phyloP scores from a whole-genome alignment of 208 protist genomes.

The Leishmania gerbilli region DNA sequence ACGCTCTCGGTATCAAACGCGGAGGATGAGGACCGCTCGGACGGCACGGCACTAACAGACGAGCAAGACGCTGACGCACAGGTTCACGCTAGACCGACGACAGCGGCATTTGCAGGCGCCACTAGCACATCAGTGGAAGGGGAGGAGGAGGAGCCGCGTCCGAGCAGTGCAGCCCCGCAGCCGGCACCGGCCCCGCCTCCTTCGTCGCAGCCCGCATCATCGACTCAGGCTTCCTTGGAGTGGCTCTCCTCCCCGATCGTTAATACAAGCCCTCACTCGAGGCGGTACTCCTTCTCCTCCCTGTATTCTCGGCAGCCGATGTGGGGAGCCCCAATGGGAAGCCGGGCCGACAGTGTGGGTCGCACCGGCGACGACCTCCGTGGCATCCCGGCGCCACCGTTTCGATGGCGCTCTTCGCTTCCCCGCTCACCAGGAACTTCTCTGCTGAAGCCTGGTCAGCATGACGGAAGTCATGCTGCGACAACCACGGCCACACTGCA shows the following conservation, averaged over 20 bases:
- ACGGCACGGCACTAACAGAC: neutral
- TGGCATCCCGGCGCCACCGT: neutral
- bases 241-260: neutral
- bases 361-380: neutral
- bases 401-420: neutral
- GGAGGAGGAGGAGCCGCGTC: slow-evolving; percentile 16
- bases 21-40: neutral
- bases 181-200: slow-evolving; percentile 13
- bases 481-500: neutral
- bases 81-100: neutral
- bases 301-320: neutral
- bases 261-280: neutral
- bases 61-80: neutral
- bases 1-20: neutral
- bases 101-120: neutral
- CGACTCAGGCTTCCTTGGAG: neutral
- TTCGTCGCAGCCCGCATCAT: neutral
- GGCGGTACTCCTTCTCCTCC: neutral
- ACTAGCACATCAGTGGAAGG: neutral
- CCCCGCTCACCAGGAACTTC: neutral
- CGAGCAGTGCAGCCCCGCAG: slow-evolving; percentile 17
- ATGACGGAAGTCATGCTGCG: neutral
- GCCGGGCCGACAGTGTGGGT: neutral
- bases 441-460: neutral
- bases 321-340: neutral